phyloP scores from a whole-genome alignment of 352 stramenopile species.

The Aphanomyces invadans region DNA sequence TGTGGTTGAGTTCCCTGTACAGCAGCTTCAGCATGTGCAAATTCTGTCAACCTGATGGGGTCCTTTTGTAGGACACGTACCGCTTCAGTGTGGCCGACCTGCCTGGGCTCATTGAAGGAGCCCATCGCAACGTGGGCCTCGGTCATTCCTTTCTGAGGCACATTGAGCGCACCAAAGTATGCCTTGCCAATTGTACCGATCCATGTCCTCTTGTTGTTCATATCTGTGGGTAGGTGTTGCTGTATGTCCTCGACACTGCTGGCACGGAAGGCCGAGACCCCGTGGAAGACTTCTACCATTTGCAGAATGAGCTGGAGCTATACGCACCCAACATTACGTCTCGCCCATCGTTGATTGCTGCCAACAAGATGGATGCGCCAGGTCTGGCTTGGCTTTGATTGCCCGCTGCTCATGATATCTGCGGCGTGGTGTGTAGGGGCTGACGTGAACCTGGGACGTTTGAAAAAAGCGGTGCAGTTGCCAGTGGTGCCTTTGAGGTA shows the following conservation, averaged over 20 bases:
- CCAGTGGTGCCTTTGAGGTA: slow-evolving; percentile 75
- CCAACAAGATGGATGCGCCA: slow-evolving; percentile 87
- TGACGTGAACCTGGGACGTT: slow-evolving; percentile 69
- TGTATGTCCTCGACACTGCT: slow-evolving; percentile 81
- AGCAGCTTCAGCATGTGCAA: not conserved
- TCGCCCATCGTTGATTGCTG: slow-evolving; percentile 74
- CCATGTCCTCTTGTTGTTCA: not conserved
- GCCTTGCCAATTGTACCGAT: not conserved
- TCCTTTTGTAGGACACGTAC: slow-evolving; percentile 65
- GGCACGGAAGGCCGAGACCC: slow-evolving; percentile 73
- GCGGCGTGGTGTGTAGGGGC: slow-evolving; percentile 28
- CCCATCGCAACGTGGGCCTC: slow-evolving; percentile 95
- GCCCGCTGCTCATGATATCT: not conserved
- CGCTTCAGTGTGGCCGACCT: slow-evolving; percentile 86
- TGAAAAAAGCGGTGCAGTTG: slow-evolving; percentile 62
- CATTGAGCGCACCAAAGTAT: slow-evolving; percentile 96
- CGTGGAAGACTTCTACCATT: slow-evolving; percentile 59
- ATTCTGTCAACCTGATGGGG: slow-evolving; percentile 22
- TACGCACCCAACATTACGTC: slow-evolving; percentile 82
- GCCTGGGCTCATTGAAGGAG: slow-evolving; percentile 84
- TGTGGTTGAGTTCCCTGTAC: slow-evolving; percentile 85
- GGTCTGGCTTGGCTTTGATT: slow-evolving; percentile 29
- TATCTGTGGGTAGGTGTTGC: slow-evolving; percentile 46
- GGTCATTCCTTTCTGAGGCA: slow-evolving; percentile 97
- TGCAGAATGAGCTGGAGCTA: slow-evolving; percentile 80